These are phyloP conservation scores for Brassica rapa DNA, from an alignment of 345 rosid genomes.

Conservation along the genomic window DNA sequence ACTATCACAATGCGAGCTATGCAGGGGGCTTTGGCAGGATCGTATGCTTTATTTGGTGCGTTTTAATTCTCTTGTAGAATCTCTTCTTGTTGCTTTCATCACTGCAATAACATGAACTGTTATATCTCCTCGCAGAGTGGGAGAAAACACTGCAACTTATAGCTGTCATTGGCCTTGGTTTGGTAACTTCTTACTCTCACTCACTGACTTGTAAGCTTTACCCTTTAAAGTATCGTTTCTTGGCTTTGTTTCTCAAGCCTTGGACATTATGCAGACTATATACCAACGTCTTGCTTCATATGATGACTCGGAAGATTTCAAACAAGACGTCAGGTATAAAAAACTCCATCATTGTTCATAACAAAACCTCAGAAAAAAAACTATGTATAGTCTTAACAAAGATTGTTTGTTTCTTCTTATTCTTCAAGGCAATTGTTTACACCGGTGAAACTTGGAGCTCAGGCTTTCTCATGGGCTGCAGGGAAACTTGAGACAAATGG, in stretches of 20 bases:
- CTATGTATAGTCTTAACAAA: conserved; percentile 21
- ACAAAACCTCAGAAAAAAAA: not conserved
- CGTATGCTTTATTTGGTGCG: conserved; percentile 70
- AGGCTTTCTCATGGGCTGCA: conserved; percentile 83
- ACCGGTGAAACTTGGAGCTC: conserved; percentile 72
- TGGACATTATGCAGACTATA: conserved; percentile 54
- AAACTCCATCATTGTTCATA: conserved; percentile 6
- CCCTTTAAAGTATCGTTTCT: not conserved
- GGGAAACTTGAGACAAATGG: conserved; percentile 85
- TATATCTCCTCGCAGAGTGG: conserved; percentile 66
- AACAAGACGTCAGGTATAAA: conserved; percentile 72
- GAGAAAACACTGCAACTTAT: conserved; percentile 82
- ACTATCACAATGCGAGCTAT: conserved; percentile 18
- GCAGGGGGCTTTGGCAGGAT: conserved; percentile 66
- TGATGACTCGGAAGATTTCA: conserved; percentile 62
- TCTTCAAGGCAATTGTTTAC: conserved; percentile 53
- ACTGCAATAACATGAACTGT: conserved; percentile 14
- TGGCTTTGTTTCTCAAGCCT: conserved; percentile 22
- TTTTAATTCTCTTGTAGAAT: conserved; percentile 26
- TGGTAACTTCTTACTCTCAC: conserved; percentile 47
- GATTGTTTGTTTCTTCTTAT: conserved; percentile 1
- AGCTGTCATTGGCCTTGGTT: conserved; percentile 70
- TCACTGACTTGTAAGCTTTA: conserved; percentile 12
- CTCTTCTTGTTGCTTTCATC: conserved; percentile 9
- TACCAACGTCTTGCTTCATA: conserved; percentile 69